These are phyloP conservation scores for Pseudophaeomoniella oleicola DNA, from an alignment of 2,329 filamentous ascomycete species.

Conservation along the genomic window DNA sequence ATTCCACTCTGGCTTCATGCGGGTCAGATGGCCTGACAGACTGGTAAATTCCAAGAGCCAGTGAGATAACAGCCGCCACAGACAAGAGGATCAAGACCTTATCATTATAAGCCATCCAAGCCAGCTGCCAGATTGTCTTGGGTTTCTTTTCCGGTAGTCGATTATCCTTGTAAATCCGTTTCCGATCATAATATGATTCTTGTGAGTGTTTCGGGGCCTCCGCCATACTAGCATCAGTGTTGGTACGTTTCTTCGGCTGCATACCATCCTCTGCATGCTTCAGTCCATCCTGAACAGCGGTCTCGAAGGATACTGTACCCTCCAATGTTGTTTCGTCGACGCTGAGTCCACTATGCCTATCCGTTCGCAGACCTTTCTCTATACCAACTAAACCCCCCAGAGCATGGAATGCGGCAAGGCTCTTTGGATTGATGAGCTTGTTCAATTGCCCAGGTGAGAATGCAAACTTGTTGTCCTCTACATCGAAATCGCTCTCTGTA, in stretches of 20 bases:
- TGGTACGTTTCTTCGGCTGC: slow-evolving; percentile 8
- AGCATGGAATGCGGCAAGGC: slow-evolving; percentile 56
- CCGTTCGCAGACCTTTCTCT: slow-evolving; percentile 57
- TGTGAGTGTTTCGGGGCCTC: slow-evolving; percentile 14
- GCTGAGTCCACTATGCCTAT: slow-evolving; percentile 51
- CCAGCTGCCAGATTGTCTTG: slow-evolving; percentile 50
- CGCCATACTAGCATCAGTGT: slow-evolving; percentile 7
- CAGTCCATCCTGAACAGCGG: slow-evolving; percentile 28
- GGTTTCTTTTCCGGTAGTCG: slow-evolving; percentile 49
- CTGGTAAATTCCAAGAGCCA: slow-evolving; percentile 55
- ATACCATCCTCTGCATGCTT: slow-evolving; percentile 7
- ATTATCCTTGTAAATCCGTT: slow-evolving; percentile 55
- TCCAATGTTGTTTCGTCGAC: slow-evolving; percentile 52
- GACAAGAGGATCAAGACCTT: slow-evolving; percentile 58
- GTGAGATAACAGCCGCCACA: slow-evolving; percentile 52
- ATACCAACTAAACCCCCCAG: slow-evolving; percentile 59
- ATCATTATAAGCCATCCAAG: slow-evolving; percentile 67
- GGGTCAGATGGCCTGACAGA: slow-evolving; percentile 14
- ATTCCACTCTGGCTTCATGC: slow-evolving; percentile 47
- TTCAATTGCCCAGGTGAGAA: slow-evolving; percentile 59
- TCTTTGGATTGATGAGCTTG: slow-evolving; percentile 72
- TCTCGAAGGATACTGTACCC: slow-evolving; percentile 53
- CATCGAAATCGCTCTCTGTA: slow-evolving; percentile 53
- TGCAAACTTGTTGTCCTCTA: slow-evolving; percentile 56
- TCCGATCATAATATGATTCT: slow-evolving; percentile 45